Conservation (phyloP, 2,329 filamentous ascomycete species). For the Hawksworthiomyces lignivorus region DNA sequence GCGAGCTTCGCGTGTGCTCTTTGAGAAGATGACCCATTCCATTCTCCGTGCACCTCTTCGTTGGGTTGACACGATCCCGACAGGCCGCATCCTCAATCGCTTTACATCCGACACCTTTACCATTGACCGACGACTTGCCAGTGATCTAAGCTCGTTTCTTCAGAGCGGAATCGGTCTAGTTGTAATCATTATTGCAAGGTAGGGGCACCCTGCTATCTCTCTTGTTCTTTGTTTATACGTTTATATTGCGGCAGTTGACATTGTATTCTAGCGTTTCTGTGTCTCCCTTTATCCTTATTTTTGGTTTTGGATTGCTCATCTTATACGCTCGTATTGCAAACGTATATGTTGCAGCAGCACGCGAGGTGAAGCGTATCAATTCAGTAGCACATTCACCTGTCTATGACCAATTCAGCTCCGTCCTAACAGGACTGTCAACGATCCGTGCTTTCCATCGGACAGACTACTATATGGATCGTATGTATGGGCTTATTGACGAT, state of each 20-base stretch:
- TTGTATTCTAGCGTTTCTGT: constrained; percentile 21
- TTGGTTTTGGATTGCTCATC: constrained; percentile 26
- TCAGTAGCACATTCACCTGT: constrained; percentile 33
- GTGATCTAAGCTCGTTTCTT: constrained; percentile 22
- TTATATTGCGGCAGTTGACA: neutral
- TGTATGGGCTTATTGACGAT: constrained; percentile 26
- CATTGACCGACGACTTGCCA: constrained; percentile 27
- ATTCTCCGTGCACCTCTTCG: constrained; percentile 32
- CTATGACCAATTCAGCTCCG: constrained; percentile 33
- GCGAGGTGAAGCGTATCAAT: constrained; percentile 34
- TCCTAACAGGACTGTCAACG: constrained; percentile 32
- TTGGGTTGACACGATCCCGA: constrained; percentile 32
- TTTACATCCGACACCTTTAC: constrained; percentile 32
- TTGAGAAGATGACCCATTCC: constrained; percentile 26
- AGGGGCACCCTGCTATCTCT: neutral
- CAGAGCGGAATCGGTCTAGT: constrained; percentile 22
- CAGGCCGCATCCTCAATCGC: constrained; percentile 35
- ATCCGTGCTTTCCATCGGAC: constrained; percentile 32
- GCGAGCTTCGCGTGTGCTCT: constrained; percentile 23
- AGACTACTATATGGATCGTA: constrained; percentile 27
- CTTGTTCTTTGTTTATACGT: neutral
- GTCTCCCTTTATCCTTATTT: constrained; percentile 27
- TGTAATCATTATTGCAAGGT: constrained; percentile 30
- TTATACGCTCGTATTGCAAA: constrained; percentile 27
- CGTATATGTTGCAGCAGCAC: constrained; percentile 29